A percentile compares a stretch with the other conserved stretches of the same genome.
Conservation (phyloP, 2,329 filamentous ascomycete genomes). For the Plenodomus tracheiphilus region DNA sequence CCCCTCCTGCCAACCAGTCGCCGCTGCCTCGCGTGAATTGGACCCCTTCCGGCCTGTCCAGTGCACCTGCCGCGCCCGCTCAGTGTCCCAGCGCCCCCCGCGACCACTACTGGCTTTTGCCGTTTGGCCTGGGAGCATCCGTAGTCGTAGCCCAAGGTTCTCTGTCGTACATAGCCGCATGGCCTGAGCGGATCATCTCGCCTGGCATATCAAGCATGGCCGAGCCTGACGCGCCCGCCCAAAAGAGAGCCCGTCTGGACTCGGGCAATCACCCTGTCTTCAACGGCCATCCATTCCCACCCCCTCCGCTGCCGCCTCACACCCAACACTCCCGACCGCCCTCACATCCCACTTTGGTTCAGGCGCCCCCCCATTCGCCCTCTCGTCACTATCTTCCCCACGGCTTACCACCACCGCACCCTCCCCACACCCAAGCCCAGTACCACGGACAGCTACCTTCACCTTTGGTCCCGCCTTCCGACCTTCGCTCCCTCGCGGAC, state of each 20-base stretch:
- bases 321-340: conserved; percentile 33
- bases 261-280: conserved; percentile 38
- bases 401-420: conserved; percentile 29
- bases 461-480: conserved; percentile 38
- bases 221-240: conserved; percentile 44
- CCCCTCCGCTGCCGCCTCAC: conserved; percentile 37
- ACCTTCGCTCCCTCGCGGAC: conserved; percentile 39
- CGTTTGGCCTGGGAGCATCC: conserved; percentile 27
- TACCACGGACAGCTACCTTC: conserved; percentile 32
- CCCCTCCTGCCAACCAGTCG: conserved; percentile 29
- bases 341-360: conserved; percentile 34
- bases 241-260: conserved; percentile 46
- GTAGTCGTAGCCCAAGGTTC: conserved; percentile 19
- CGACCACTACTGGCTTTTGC: conserved; percentile 29
- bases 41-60: conserved; percentile 20
- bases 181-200: conserved; percentile 42
- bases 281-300: conserved; percentile 39
- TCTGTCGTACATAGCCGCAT: conserved; percentile 42
- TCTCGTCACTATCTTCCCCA: conserved; percentile 31
- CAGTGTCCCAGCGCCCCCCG: conserved; percentile 29
- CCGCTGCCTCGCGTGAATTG: conserved; percentile 37
- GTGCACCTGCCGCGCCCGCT: conserved; percentile 36
- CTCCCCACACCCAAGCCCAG: conserved; percentile 21
- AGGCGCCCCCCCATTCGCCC: conserved; percentile 35
- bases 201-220: conserved; percentile 45